Evolutionary conservation across 2,329 filamentous ascomycete genomes (phyloP), one percentile per base, ranked within the genome.

Genomic region (Rhynchosporium agropyri): DNA sequence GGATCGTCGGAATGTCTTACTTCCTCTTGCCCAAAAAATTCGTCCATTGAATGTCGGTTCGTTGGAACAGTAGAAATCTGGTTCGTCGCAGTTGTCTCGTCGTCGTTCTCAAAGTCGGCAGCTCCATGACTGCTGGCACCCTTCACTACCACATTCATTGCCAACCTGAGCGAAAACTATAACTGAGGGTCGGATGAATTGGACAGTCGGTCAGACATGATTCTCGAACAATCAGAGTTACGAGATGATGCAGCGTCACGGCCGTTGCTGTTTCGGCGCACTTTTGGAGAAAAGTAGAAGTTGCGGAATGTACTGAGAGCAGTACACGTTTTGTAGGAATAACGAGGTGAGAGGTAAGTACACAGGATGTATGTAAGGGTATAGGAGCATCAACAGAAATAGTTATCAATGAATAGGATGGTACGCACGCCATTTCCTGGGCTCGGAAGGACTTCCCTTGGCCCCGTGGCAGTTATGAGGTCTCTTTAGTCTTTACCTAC

Each of bases 31-130:
- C 63, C 53, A 40, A 64, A 66, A 31, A 63, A 68, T 26, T 64
- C 65, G 51, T 69, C 67, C 67, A 67, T 69, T 29, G 67, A 69
- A 45, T 65, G 60, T 42, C 67, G 54, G 28, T 46, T 55, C 46
- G 66, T 58, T 13, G 40, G 57, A 61, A 45, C 15, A 42, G 54
- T 46, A 45, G 51, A 29, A 8, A 58, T 33, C 15, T 36, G 26
- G 57, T 10, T 62, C 33, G 38, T 26, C 29, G n/a, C 48, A 48
- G 40, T 31, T 31, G n/a, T 31, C 26, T 10, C 56, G 40, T 51
- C 55, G 42, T 43, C 13, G 6, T 40, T 28, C 10, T n/a, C 36
- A 42, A n/a, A 10, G 29, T 20, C 15, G 56, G 49, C 54, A 61
- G 46, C 38, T 58, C 54, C 63, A 67, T 65, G 36, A 57, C 60